Conservation (phyloP, 2,329 filamentous ascomycete species). For the Rasamsonia emersonii region DNA sequence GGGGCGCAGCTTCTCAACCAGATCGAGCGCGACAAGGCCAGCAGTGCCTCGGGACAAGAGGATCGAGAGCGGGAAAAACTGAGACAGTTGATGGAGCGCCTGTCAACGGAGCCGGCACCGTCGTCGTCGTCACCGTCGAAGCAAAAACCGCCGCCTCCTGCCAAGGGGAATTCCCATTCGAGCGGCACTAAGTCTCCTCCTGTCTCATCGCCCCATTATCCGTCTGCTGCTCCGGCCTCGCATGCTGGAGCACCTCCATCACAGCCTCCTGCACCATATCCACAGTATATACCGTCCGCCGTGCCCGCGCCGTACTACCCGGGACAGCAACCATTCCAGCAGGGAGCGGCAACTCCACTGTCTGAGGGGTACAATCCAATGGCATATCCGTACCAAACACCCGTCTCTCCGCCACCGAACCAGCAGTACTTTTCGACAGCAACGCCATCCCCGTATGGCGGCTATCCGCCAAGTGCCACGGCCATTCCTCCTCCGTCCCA, state of each 20-base stretch:
- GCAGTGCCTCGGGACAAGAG: slow-evolving; percentile 50
- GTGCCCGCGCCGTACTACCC: slow-evolving; percentile 19
- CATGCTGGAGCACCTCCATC: slow-evolving; percentile 20
- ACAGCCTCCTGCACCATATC: slow-evolving; percentile 29
- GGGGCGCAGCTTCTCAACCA: slow-evolving; percentile 80
- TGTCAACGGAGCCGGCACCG: slow-evolving; percentile 63
- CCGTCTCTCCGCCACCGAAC: slow-evolving; percentile 35
- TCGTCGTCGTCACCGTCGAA: slow-evolving; percentile 24
- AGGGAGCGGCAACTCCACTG: slow-evolving; percentile 33
- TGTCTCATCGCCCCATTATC: slow-evolving; percentile 29
- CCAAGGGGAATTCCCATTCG: slow-evolving; percentile 24
- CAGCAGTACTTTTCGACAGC: slow-evolving; percentile 31
- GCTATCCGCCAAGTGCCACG: slow-evolving; percentile 23
- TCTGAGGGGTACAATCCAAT: slow-evolving; percentile 43
- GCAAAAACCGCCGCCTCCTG: slow-evolving; percentile 24
- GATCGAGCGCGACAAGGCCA: slow-evolving; percentile 71
- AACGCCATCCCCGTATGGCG: slow-evolving; percentile 25
- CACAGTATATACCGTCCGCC: slow-evolving; percentile 22
- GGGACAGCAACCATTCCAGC: slow-evolving; percentile 27
- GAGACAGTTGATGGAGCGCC: slow-evolving; percentile 84
- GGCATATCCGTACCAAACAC: slow-evolving; percentile 38
- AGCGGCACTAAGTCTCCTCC: slow-evolving; percentile 30
- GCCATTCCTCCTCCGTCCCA: slow-evolving; percentile 25
- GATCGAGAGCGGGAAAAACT: slow-evolving; percentile 81
- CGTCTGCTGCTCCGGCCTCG: slow-evolving; percentile 17